Evolutionary conservation across 352 stramenopile species (phyloP).

Genomic region (Nothophytophthora sp.): DNA sequence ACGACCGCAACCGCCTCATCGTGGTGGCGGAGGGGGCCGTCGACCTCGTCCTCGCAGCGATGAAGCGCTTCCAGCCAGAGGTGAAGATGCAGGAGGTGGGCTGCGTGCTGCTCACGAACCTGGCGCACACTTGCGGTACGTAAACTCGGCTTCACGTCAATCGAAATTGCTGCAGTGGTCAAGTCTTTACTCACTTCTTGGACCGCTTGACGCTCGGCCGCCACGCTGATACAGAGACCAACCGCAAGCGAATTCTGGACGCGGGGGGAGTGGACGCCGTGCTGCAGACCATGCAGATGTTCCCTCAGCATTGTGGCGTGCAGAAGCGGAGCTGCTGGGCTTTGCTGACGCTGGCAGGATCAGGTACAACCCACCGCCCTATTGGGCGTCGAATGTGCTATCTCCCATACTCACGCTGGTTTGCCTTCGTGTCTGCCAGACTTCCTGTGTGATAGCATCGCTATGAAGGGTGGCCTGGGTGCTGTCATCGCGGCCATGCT

Average conservation of each 20-base stretch:
- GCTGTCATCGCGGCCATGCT: constrained; percentile 75
- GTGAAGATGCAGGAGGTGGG: constrained; percentile 70
- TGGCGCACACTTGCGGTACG: constrained; percentile 81
- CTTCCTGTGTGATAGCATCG: constrained; percentile 67
- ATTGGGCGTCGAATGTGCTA: too few species aligned
- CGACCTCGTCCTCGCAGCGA: constrained; percentile 50
- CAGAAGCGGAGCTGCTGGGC: constrained; percentile 88
- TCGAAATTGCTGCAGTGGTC: too few species aligned
- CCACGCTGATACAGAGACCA: constrained; percentile 68
- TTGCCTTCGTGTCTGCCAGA: constrained; percentile 28
- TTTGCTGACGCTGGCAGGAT: constrained; percentile 79
- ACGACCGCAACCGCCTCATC: constrained; percentile 74
- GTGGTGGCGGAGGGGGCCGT: constrained; percentile 73
- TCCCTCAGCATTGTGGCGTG: constrained; percentile 62
- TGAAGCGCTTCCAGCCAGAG: constrained; percentile 62
- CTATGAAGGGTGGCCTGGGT: constrained; percentile 57
- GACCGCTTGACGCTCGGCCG: too few species aligned
- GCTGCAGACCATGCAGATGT: constrained; percentile 83
- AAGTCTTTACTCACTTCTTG: neutral
- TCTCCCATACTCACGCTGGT: neutral
- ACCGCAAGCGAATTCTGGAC: constrained; percentile 73
- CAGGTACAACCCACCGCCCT: too few species aligned
- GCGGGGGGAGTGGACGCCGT: constrained; percentile 78
- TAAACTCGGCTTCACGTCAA: neutral
- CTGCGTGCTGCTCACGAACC: constrained; percentile 83